phyloP scores from a whole-genome alignment of 331 rosid genomes.

The Cydonia oblonga region DNA sequence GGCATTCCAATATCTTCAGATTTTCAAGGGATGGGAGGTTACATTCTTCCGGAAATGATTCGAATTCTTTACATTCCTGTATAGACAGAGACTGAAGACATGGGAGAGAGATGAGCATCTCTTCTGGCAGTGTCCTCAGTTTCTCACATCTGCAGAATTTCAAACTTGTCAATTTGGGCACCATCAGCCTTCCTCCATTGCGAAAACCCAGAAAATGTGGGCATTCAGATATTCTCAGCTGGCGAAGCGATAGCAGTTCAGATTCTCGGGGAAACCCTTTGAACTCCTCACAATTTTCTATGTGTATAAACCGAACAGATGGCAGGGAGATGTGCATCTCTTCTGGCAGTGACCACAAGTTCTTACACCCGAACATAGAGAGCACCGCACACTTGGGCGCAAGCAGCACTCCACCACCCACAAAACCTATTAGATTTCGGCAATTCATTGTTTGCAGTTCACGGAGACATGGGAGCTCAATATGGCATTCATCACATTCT shows the following conservation, averaged over 20 bases:
- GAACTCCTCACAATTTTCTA: not conserved
- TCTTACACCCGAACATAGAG: accelerated
- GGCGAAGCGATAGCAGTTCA: not conserved
- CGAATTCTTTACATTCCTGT: not conserved
- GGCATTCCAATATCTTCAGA: not conserved
- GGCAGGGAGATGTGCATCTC: not conserved
- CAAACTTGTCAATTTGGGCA: not conserved
- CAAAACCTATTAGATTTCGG: not conserved
- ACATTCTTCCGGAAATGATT: not conserved
- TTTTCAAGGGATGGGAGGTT: not conserved
- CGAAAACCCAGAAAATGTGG: not conserved
- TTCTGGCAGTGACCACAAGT: not conserved
- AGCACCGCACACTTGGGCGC: not conserved
- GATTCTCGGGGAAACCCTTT: not conserved
- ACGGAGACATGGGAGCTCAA: not conserved
- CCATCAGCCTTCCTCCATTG: not conserved
- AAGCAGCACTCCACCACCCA: not conserved
- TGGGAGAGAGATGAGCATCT: not conserved
- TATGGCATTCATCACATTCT: not conserved
- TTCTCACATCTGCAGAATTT: not conserved
- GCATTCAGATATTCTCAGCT: not conserved
- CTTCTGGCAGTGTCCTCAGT: not conserved
- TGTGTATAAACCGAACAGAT: not conserved
- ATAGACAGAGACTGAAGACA: not conserved
- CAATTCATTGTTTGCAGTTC: not conserved